Base-by-base conservation (phyloP, 768 basidiomycete species). In the Solioccasus polychromus region DNA sequence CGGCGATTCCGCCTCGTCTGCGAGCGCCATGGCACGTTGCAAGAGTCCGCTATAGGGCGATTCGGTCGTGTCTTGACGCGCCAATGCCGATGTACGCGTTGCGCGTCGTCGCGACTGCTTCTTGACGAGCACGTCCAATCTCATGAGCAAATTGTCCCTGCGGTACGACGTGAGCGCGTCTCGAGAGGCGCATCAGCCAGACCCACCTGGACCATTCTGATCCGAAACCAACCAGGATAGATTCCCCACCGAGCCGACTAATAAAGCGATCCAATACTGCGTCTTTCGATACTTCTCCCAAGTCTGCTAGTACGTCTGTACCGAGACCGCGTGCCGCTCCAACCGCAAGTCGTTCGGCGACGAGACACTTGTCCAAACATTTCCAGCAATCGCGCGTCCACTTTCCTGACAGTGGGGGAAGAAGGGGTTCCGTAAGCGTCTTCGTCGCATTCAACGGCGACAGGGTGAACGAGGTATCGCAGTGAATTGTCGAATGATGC, bases 381-480 rank as follows among this genome's bases (percentile, higher is more conserved):
- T 85, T 90, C 90, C 90, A 93, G 41, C 91, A 85, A 18, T 78
- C 77, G 57, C 83, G 85, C 4, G 74, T 71, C 90, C 90, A 93
- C 31, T 64, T 68, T 12, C 67, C 52, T 11, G 41, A 35, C 1
- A 12, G 22, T 30, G 56, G 51, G 8, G 53, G 50, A 15, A 48
- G 30, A 0, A 38, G n/a, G 20, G 44, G 35, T n/a, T 37, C 42
- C 4, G 41, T 31, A 10, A 0, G 19, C 28, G 44, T 45, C 2
- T 25, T 14, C 28, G 5, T 18, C 20, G 32, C 18, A 28, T 54
- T 58, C 30, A 49, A 24, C 11, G 60, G 61, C 0, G 58, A 60
- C 24, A 53, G 14, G 1, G 51, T 35, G 32, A 59, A 53, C 2
- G 55, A 50, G 14, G 49, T 1, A 45, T 58, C 48, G 9, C 49